Percentiles rank a stretch among this genome's conserved stretches.
Conservation (phyloP, 2,329 filamentous ascomycete species). For the Aspergillus neotritici region DNA sequence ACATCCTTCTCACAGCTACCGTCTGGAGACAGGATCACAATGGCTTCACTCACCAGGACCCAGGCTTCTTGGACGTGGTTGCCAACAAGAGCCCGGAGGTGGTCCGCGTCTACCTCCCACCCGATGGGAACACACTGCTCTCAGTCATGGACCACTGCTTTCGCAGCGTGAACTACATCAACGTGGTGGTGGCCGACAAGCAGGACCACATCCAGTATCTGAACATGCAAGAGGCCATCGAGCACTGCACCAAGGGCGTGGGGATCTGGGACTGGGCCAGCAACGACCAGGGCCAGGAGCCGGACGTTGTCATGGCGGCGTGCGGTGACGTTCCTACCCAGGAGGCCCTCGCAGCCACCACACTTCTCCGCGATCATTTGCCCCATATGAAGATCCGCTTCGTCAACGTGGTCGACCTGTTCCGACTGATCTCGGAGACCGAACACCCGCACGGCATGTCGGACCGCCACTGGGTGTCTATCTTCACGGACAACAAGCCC, state of each 20-base stretch:
- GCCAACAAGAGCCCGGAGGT: constrained; percentile 76
- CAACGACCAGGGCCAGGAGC: constrained; percentile 62
- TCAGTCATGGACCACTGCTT: constrained; percentile 73
- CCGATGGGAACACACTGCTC: constrained; percentile 72
- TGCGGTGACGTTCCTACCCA: constrained; percentile 71
- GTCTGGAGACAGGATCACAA: constrained; percentile 82
- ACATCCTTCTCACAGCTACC: constrained; percentile 71
- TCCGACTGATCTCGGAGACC: constrained; percentile 65
- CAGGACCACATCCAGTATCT: constrained; percentile 72
- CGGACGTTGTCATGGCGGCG: constrained; percentile 69
- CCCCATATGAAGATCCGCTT: constrained; percentile 70
- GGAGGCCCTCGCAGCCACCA: constrained; percentile 68
- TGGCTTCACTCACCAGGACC: constrained; percentile 76
- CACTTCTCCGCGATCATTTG: constrained; percentile 64
- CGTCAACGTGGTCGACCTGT: constrained; percentile 74
- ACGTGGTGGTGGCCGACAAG: constrained; percentile 74
- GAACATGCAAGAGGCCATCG: constrained; percentile 64
- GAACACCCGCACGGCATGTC: constrained; percentile 70
- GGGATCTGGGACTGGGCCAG: constrained; percentile 74
- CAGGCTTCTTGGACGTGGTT: constrained; percentile 72
- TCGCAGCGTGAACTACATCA: constrained; percentile 69
- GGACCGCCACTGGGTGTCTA: constrained; percentile 58
- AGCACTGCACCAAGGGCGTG: constrained; percentile 72
- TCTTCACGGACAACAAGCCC: constrained; percentile 68
- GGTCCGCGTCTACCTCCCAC: constrained; percentile 73